These are phyloP conservation scores for Cicer yamashitae DNA, from an alignment of 306 rosid species.

Conservation along the genomic window DNA sequence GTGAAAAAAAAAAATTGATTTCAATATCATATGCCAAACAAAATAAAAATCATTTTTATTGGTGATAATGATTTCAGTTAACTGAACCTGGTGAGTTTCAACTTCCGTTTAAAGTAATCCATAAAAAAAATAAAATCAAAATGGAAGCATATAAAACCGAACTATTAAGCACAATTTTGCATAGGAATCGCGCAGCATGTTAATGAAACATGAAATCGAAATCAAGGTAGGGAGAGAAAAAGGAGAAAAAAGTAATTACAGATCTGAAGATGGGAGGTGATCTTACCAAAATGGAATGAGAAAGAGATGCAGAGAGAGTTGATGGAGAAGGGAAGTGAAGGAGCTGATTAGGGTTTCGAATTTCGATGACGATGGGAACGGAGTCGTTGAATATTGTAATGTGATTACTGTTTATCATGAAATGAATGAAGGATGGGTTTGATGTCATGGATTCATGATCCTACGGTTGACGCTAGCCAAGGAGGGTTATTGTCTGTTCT, in stretches of 20 bases:
- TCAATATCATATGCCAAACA: background rate
- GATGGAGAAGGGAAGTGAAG: conserved; percentile 35
- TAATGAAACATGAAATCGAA: background rate
- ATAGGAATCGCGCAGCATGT: background rate
- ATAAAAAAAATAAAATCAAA: background rate
- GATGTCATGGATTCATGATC: conserved; percentile 29
- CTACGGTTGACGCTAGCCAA: conserved; percentile 26
- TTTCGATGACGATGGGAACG: conserved; percentile 43
- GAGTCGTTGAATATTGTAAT: conserved; percentile 42
- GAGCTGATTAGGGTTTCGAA: conserved; percentile 62
- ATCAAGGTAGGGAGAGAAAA: background rate
- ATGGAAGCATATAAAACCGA: background rate
- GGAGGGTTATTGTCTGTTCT: background rate
- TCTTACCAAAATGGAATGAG: conserved; percentile 50
- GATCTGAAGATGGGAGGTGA: conserved; percentile 46
- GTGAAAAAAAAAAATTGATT: background rate
- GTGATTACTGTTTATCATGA: conserved; percentile 21
- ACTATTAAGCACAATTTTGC: background rate
- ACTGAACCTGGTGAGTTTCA: conserved; percentile 34
- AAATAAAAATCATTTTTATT: background rate
- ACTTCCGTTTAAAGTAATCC: conserved; percentile 7
- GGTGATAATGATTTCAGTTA: conserved; percentile 26
- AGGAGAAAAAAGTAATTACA: background rate
- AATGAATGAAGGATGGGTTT: background rate
- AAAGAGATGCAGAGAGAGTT: conserved; percentile 23